These are phyloP conservation scores for Oryza glaberrima DNA, from an alignment of 176 grass and related monocot genomes.

Conservation along the genomic window DNA sequence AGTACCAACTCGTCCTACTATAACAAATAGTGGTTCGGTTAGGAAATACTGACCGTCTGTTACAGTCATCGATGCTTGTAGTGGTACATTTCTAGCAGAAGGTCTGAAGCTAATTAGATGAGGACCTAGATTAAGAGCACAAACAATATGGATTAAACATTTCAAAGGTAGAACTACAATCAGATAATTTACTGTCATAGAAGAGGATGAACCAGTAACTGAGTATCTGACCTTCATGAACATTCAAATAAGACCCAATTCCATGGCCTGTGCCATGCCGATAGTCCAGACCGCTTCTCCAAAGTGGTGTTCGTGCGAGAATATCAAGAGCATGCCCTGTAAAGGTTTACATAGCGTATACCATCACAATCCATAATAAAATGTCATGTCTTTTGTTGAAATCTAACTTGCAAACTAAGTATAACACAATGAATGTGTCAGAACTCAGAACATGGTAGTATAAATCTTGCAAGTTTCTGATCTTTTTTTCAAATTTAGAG, in stretches of 20 bases:
- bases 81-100: slow-evolving; percentile 81
- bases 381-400: neutral
- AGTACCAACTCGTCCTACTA: neutral
- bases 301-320: slow-evolving; percentile 77
- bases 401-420: neutral
- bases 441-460: neutral
- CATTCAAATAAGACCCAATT: slow-evolving; percentile 93
- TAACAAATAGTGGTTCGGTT: neutral
- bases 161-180: neutral
- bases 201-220: slow-evolving; percentile 39
- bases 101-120: slow-evolving; percentile 99
- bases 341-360: slow-evolving; percentile 19
- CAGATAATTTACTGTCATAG: slow-evolving; percentile 26
- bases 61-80: slow-evolving; percentile 99
- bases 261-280: slow-evolving; percentile 98
- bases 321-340: slow-evolving; percentile 94
- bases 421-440: neutral
- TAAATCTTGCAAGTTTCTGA: neutral
- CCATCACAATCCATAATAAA: neutral
- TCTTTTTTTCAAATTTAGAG: neutral
- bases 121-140: slow-evolving; percentile 60
- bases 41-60: slow-evolving; percentile 72
- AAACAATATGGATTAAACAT: neutral
- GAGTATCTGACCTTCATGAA: slow-evolving; percentile 83
- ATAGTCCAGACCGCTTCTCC: slow-evolving; percentile 94